phyloP scores from a whole-genome alignment of 305 asterid species.

The Euphrasia arctica region DNA sequence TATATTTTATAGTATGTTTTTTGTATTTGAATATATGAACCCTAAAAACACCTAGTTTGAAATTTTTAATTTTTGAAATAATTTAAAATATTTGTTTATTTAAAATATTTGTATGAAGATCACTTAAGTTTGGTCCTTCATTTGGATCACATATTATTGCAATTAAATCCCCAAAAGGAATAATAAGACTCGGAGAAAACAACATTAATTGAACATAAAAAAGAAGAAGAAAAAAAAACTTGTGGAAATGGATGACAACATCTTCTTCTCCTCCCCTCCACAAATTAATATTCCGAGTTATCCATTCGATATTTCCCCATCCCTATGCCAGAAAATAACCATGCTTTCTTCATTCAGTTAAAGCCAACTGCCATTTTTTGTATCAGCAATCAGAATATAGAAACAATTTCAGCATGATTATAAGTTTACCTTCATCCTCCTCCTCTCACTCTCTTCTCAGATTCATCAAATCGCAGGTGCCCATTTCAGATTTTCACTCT shows the following conservation, averaged over 20 bases:
- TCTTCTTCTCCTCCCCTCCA: constrained; percentile 56
- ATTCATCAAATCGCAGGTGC: constrained; percentile 43
- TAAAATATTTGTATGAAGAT: no score
- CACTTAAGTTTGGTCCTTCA: not conserved
- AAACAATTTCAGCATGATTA: constrained; percentile 47
- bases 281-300: constrained; percentile 45
- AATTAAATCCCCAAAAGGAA: no score
- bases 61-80: no score
- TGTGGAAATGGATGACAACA: constrained; percentile 41
- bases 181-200: not conserved
- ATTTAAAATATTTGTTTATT: no score
- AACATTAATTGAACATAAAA: not conserved
- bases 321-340: constrained; percentile 21
- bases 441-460: constrained; percentile 41
- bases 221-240: not conserved
- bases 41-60: no score
- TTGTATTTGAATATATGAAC: no score
- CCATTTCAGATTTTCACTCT: constrained; percentile 38
- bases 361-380: constrained; percentile 18
- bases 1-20: no score
- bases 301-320: constrained; percentile 38
- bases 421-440: constrained; percentile 53
- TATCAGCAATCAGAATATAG: constrained; percentile 19
- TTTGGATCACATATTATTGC: constrained; percentile 9
- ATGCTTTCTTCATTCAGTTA: constrained; percentile 31